phyloP scores from a whole-genome alignment of 2,329 filamentous ascomycete genomes.

The Microsporum audouinii region DNA sequence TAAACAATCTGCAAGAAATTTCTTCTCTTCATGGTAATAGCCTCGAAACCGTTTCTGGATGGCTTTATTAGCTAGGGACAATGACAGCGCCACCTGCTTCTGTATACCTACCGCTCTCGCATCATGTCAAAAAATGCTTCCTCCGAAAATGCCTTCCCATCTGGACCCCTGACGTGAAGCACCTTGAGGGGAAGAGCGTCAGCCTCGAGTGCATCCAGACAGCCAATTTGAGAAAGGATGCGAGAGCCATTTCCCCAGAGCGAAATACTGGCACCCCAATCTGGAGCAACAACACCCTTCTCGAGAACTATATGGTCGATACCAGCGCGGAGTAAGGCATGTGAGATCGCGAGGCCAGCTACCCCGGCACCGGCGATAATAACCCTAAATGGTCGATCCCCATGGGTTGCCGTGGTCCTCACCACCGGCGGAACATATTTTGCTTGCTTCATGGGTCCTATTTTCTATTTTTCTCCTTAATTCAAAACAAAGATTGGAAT shows the following conservation, averaged over 20 bases:
- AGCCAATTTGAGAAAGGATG: slow-evolving; percentile 43
- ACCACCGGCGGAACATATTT: too few relatives aligned
- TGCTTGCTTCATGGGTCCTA: too few relatives aligned
- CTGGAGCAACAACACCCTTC: slow-evolving; percentile 33
- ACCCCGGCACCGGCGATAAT: slow-evolving; percentile 42
- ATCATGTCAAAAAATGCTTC: not conserved
- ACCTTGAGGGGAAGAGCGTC: not conserved
- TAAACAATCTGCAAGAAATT: not conserved
- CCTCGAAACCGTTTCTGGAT: not conserved
- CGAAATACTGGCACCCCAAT: slow-evolving; percentile 39
- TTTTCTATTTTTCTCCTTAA: too few relatives aligned
- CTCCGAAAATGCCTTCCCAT: not conserved
- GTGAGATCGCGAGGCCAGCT: slow-evolving; percentile 38
- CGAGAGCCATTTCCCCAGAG: slow-evolving; percentile 34
- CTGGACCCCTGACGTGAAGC: not conserved
- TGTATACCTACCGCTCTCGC: too few relatives aligned
- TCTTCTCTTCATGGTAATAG: not conserved
- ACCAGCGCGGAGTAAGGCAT: slow-evolving; percentile 34
- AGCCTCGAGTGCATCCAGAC: slow-evolving; percentile 19
- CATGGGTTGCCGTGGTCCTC: too few relatives aligned
- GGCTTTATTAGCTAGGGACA: not conserved
- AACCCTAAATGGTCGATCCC: slow-evolving; percentile 19
- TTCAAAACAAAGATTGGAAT: too few relatives aligned
- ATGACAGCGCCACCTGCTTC: too few relatives aligned
- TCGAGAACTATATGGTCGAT: slow-evolving; percentile 44